Evolutionary conservation across 2,329 filamentous ascomycete genomes (phyloP), one percentile per base, ranked within the genome.

Genomic region (Microcyclospora tardicrescens): DNA sequence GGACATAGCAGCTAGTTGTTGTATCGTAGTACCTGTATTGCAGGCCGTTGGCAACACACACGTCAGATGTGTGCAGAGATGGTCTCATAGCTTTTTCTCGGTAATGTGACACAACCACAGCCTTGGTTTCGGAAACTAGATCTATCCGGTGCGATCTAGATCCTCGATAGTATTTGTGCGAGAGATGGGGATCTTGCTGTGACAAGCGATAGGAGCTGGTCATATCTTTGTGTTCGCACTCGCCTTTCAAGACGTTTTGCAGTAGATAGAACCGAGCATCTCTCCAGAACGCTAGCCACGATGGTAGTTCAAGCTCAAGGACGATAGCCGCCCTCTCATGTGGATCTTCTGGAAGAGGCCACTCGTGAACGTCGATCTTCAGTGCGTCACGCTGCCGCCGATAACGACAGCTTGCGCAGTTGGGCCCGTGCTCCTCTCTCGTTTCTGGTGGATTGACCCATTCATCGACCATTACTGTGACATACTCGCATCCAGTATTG

Each of bases 271-370:
- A 3, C 12, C 35, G 29, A 3, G 61, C 57, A 39, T 73, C 63
- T 10, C 75, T 62, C 50, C 76, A 79, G 0, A 56, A 52, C 2
- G 57, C 55, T 15, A 75, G 65, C 3, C 56, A 56, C 2, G 46
- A 27, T 0, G 74, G 73, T 15, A 61, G 58, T 0, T 38, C 43
- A 1, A 77, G 53, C 43, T 78, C 74, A 36, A 77, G 74, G 0
- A 77, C 44, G 0, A 71, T 54, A 0, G 59, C 60, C 27, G 67
- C 65, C n/a, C 57, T 58, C 9, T 61, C 47, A 2, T 52, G 42
- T 0, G 49, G 34, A 2, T 59, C 40, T 0, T 36, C 30, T 2
- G 72, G 72, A 0, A 77, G 56, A 1, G 64, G 68, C 37, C 68
- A 58, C 46, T 77, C 73, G 32, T 70, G 63, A 2, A 68, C 52